These are phyloP conservation scores for Aureobasidium sp. DNA, from an alignment of 2,329 filamentous ascomycete genomes.

Conservation along the genomic window DNA sequence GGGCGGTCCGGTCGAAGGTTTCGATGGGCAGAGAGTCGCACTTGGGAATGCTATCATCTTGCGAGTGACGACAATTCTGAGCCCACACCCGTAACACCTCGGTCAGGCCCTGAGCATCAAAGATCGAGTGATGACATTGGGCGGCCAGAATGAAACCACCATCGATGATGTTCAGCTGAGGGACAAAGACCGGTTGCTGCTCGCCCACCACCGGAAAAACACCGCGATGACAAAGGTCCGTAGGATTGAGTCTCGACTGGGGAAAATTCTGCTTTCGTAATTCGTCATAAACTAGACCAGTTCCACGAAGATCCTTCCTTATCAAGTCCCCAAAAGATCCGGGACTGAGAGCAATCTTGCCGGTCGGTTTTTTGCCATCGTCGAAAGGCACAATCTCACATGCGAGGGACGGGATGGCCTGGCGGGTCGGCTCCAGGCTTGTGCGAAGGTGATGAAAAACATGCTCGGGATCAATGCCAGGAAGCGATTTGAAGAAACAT, in stretches of 20 bases:
- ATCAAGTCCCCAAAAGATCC: background rate
- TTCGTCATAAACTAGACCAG: background rate
- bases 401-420: background rate
- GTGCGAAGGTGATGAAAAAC: background rate
- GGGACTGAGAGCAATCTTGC: background rate
- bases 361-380: background rate
- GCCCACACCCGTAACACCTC: background rate
- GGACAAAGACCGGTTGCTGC: background rate
- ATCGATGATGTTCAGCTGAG: background rate
- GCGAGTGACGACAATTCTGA: background rate
- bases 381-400: constrained; percentile 1
- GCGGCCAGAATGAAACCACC: background rate
- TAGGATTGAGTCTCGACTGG: background rate
- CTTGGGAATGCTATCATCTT: background rate
- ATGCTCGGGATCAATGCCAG: background rate
- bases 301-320: background rate
- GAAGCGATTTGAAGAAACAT: background rate
- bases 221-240: background rate
- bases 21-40: background rate
- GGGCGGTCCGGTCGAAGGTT: background rate
- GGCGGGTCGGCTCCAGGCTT: background rate
- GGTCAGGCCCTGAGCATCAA: background rate
- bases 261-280: background rate
- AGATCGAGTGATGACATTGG: background rate
- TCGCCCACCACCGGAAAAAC: background rate